A percentile compares a stretch with the other conserved stretches of the same genome.
Evolutionary conservation across 2,329 filamentous ascomycete species (phyloP).

Genomic region (Dothideomycetes sp.): DNA sequence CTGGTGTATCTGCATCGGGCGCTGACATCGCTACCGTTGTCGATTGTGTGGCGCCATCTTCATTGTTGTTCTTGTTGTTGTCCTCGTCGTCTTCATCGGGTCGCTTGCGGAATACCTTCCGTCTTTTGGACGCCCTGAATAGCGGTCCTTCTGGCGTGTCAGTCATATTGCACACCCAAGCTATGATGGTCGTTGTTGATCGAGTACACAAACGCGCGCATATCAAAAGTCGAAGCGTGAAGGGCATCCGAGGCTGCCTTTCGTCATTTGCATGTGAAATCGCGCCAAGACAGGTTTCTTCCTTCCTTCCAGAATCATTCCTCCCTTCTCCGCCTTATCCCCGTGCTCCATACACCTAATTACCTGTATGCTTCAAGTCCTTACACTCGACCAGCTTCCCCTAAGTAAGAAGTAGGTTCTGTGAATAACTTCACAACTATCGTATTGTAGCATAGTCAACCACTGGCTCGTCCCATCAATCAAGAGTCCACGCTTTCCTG

Average conservation of each 20-base stretch:
- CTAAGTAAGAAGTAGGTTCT: no score
- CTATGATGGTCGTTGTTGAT: no score
- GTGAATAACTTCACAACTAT: no score
- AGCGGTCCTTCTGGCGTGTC: constrained; percentile 26
- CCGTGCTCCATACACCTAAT: no score
- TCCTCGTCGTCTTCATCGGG: constrained; percentile 20
- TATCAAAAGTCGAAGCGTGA: no score
- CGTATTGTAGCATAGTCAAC: no score
- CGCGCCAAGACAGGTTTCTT: constrained; percentile 2
- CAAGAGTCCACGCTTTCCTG: no score
- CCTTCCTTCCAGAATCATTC: not conserved
- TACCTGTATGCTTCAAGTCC: no score
- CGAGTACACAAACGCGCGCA: no score
- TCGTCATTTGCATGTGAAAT: constrained; percentile 13
- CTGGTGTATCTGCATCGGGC: not conserved
- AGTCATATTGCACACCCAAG: not conserved
- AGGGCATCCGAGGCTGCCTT: no score
- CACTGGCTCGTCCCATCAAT: no score
- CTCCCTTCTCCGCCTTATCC: not conserved
- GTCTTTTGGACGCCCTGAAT: constrained; percentile 42
- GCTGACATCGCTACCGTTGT: constrained; percentile 7
- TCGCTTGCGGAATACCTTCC: constrained; percentile 43
- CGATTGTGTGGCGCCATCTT: not conserved
- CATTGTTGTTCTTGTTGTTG: not conserved
- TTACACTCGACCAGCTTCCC: no score